Conservation (phyloP, 2,329 filamentous ascomycete species). For the Pseudocercospora pini-densiflorae region DNA sequence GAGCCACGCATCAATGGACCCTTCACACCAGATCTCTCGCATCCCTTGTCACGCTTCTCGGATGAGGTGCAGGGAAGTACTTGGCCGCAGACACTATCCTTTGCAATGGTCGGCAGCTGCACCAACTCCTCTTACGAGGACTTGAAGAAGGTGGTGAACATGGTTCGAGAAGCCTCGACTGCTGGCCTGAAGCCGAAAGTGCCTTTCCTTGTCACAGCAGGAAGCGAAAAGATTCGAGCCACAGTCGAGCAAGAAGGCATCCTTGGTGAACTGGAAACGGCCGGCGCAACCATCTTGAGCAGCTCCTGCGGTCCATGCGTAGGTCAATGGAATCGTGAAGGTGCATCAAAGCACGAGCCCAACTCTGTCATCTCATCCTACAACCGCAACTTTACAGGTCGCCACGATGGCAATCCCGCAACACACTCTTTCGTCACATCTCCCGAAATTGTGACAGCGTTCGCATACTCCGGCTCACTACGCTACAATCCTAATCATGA, state of each 20-base stretch:
- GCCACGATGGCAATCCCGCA: constrained; percentile 94
- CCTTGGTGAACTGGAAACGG: constrained; percentile 92
- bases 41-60: constrained; percentile 96
- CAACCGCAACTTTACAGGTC: constrained; percentile 99
- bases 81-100: constrained; percentile 97
- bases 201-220: constrained; percentile 92
- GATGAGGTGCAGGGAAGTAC: constrained; percentile 90
- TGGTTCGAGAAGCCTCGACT: constrained; percentile 85
- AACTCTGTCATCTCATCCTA: constrained; percentile 99
- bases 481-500: constrained; percentile 92
- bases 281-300: constrained; percentile 90
- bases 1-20: constrained; percentile 99
- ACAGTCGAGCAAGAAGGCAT: constrained; percentile 69
- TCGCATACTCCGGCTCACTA: constrained; percentile 80
- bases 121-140: constrained; percentile 91
- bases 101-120: constrained; percentile 96
- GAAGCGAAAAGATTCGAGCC: constrained; percentile 94
- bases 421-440: constrained; percentile 94
- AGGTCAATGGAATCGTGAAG: too few relatives aligned
- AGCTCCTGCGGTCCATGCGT: constrained; percentile 85
- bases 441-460: constrained; percentile 84
- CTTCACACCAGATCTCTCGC: constrained; percentile 97
- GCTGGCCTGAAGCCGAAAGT: constrained; percentile 95
- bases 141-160: constrained; percentile 90
- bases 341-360: constrained; percentile 86